phyloP scores from a whole-genome alignment of 768 basidiomycete species.

The Scleroderma bovista region DNA sequence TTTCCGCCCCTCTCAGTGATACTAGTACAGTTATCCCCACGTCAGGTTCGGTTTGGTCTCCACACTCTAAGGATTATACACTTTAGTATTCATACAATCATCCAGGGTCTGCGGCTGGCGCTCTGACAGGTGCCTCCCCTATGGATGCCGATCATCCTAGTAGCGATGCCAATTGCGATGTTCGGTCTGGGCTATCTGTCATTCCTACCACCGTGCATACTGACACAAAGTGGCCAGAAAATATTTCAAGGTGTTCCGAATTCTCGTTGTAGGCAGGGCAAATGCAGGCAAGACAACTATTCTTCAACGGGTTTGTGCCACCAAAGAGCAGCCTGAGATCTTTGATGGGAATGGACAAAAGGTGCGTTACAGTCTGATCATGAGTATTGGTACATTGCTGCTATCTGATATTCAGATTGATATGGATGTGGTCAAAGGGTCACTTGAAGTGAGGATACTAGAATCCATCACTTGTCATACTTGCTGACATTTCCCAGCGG shows the following conservation, averaged over 20 bases:
- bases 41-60: too few species aligned
- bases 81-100: too few species aligned
- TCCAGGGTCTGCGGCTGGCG: too few species aligned
- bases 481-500: background rate
- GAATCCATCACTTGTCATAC: background rate
- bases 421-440: background rate
- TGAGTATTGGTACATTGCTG: background rate
- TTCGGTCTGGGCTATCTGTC: too few species aligned
- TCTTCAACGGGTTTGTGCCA: slow-evolving; percentile 33
- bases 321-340: slow-evolving; percentile 28
- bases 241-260: slow-evolving; percentile 24
- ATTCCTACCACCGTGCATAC: too few species aligned
- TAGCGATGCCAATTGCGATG: too few species aligned
- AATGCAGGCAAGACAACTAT: slow-evolving; percentile 40
- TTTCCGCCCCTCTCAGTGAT: too few species aligned
- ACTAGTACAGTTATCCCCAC: too few species aligned
- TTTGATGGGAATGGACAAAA: slow-evolving; percentile 11
- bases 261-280: slow-evolving; percentile 36
- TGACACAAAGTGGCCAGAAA: background rate
- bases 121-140: too few species aligned
- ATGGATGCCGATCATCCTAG: too few species aligned
- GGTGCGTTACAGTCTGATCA: slow-evolving; percentile 6
- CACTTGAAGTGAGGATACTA: background rate
- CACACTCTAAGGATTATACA: too few species aligned
- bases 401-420: slow-evolving; percentile 1